Evolutionary conservation across 1,284 basidiomycete species (phyloP).

Genomic region (Amylostereum chailletii): DNA sequence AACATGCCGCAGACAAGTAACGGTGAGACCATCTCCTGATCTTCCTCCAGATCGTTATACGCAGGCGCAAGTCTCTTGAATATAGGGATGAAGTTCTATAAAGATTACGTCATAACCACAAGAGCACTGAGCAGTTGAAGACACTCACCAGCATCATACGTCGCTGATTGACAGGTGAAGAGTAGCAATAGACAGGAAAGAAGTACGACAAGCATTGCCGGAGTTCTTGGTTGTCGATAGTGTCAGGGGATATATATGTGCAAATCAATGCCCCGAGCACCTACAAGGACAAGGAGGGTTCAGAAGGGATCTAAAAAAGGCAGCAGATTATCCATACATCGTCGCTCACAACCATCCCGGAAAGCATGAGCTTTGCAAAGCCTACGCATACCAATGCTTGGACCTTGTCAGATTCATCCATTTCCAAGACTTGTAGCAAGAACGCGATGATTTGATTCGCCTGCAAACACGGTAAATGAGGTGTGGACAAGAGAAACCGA

Average conservation of each 20-base stretch:
- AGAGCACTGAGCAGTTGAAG: not conserved
- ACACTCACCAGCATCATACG: slow-evolving; percentile 64
- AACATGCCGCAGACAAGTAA: slow-evolving; percentile 80
- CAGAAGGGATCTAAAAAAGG: not conserved
- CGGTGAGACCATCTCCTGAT: slow-evolving; percentile 75
- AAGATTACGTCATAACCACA: slow-evolving; percentile 1
- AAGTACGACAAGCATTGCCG: slow-evolving; percentile 95
- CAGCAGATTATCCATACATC: slow-evolving; percentile 35
- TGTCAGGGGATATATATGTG: slow-evolving; percentile 85
- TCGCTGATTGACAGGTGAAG: slow-evolving; percentile 72
- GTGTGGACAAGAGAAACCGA: not conserved
- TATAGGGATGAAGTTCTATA: slow-evolving; percentile 70
- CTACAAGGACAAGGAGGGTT: slow-evolving; percentile 27
- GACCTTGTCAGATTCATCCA: slow-evolving; percentile 67
- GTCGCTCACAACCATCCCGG: slow-evolving; percentile 74
- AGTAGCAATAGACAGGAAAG: slow-evolving; percentile 91
- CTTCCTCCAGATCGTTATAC: slow-evolving; percentile 68
- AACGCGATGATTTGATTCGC: slow-evolving; percentile 63
- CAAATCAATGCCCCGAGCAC: slow-evolving; percentile 75
- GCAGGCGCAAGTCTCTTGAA: slow-evolving; percentile 64
- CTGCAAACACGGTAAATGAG: not conserved
- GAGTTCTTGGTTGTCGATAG: slow-evolving; percentile 77
- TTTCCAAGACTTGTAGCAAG: slow-evolving; percentile 67
- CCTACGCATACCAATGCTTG: slow-evolving; percentile 81
- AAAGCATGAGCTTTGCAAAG: slow-evolving; percentile 83